These are phyloP conservation scores for Chamaecrista fasciculata DNA, from an alignment of 306 rosid genomes.

Conservation along the genomic window DNA sequence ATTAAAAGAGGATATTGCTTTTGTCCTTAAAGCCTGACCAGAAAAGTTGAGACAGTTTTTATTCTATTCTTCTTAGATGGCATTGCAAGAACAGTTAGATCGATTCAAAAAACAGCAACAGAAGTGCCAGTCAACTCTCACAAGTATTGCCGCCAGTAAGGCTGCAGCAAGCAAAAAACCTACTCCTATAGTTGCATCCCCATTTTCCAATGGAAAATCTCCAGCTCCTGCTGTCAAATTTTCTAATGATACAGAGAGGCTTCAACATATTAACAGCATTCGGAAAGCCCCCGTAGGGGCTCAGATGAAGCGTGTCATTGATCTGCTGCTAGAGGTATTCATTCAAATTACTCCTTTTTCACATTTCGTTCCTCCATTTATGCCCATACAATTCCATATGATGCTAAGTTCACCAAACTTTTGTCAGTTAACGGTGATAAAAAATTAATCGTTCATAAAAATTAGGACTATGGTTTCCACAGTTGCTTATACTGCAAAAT, in stretches of 20 bases:
- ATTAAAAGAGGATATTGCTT: neutral
- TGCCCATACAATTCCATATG: neutral
- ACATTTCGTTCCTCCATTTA: neutral
- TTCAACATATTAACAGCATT: conserved; percentile 78
- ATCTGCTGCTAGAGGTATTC: conserved; percentile 70
- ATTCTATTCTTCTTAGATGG: conserved; percentile 41
- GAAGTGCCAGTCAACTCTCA: conserved; percentile 60
- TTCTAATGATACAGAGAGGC: conserved; percentile 90
- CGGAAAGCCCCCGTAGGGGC: conserved; percentile 83
- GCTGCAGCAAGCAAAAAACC: conserved; percentile 31
- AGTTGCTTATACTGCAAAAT: neutral
- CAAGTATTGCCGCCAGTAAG: conserved; percentile 62
- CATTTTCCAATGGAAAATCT: conserved; percentile 37
- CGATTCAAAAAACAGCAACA: conserved; percentile 76
- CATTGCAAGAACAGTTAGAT: conserved; percentile 57
- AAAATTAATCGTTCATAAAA: neutral
- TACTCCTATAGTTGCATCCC: conserved; percentile 26
- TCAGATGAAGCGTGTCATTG: conserved; percentile 89
- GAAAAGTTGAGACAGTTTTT: neutral
- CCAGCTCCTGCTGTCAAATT: conserved; percentile 64
- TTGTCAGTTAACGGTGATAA: neutral
- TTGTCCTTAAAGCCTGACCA: neutral
- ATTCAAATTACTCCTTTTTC: neutral
- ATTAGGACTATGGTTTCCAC: neutral
- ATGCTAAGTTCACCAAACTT: neutral